Evolutionary conservation across 768 basidiomycete genomes (phyloP), one percentile per base, ranked within the genome.

Genomic region (Auriscalpium vulgare): DNA sequence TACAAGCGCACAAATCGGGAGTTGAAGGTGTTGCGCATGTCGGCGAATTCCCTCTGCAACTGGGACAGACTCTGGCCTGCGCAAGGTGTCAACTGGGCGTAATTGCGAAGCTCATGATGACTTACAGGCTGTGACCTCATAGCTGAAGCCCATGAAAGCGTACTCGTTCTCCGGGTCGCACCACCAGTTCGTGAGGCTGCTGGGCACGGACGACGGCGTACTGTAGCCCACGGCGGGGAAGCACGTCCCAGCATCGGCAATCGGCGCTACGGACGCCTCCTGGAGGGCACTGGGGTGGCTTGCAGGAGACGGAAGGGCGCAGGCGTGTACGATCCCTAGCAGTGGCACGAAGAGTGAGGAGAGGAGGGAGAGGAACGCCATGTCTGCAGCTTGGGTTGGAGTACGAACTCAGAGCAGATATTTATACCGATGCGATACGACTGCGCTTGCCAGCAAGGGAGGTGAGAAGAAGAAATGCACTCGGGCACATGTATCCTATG

Each of bases 111-210:
- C 5, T 43, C 11, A 34, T 16, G 14, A 14, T 37, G 34, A 68
- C 80, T 50, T 61, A 85, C 86, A 88, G 10, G 71, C 74, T 44
- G 82, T 79, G 21, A 89, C 75, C 63, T 87, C 87, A 61, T 90
- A 90, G 66, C 85, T 85, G 68, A 90, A 85, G 0, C 87, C 88
- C 50, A 89, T 69, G 65, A 90, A 90, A 0, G 79, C 88, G 61
- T 87, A 88, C 65, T 91, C 88, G 0, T 78, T 80, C 53, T 71
- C 68, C 38, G 70, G 65, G 54, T 78, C 66, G 65, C 88, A 91
- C 88, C 87, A 74, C 72, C 72, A 74, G 21, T 48, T 47, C 1
- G 58, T 56, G 48, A 55, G 58, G 58, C 63, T 57, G 1, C 66
- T 55, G 0, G 85, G 84, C 9, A 78, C 64, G 1, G 63, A 48